These are phyloP conservation scores for Tylopilus sp. DNA, from an alignment of 1,284 basidiomycete genomes.

Conservation along the genomic window DNA sequence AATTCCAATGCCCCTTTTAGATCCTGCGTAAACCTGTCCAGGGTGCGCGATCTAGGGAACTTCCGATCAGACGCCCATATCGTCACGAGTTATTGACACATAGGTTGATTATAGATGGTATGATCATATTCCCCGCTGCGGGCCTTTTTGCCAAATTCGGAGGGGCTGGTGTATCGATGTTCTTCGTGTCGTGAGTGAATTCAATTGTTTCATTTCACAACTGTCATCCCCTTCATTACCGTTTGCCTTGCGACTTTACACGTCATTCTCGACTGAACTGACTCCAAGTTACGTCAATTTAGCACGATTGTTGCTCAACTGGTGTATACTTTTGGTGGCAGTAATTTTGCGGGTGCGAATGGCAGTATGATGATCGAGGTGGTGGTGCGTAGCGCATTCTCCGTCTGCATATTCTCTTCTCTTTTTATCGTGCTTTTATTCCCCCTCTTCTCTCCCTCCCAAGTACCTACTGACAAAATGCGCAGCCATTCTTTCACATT, in stretches of 20 bases:
- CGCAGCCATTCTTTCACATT: conserved; percentile 96
- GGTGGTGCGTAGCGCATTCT: conserved; percentile 67
- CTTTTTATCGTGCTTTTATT: not conserved
- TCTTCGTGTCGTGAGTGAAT: conserved; percentile 81
- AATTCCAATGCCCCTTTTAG: not conserved
- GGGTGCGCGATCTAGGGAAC: conserved; percentile 9
- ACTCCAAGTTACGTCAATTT: conserved; percentile 14
- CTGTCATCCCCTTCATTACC: conserved; percentile 16
- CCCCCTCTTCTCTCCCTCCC: not conserved
- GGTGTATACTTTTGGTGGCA: conserved; percentile 88
- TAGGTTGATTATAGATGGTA: conserved; percentile 66
- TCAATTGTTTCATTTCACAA: conserved; percentile 15
- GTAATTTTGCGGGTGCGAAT: conserved; percentile 90
- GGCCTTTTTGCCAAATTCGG: conserved; percentile 88
- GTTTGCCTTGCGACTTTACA: not conserved
- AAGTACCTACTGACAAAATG: not conserved
- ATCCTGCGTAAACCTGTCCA: conserved; percentile 17
- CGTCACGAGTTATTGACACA: conserved; percentile 18
- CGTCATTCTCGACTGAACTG: conserved; percentile 5
- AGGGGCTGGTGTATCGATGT: conserved; percentile 94
- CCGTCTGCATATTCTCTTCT: conserved; percentile 4
- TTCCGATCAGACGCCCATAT: not conserved
- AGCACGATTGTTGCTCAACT: conserved; percentile 81
- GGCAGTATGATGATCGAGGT: conserved; percentile 99
- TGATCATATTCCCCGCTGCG: conserved; percentile 92